Evolutionary conservation across 768 basidiomycete species (phyloP).

Genomic region (Rhizopogon sp.): DNA sequence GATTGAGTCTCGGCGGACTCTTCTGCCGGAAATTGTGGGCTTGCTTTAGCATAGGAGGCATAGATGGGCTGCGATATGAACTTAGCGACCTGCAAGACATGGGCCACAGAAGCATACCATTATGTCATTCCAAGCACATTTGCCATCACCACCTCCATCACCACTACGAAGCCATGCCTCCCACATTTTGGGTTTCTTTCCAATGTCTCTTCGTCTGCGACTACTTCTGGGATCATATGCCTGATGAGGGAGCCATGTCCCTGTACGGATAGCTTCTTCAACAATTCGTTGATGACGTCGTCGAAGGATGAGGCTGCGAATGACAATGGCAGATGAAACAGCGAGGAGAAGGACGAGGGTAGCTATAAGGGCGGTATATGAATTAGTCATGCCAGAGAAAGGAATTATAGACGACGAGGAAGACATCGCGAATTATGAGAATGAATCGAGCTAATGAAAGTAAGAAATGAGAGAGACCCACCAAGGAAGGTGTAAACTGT

Average conservation of each 20-base stretch:
- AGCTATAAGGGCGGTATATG: constrained; percentile 45
- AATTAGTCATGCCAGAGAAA: constrained; percentile 7
- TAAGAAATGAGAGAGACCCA: constrained; percentile 7
- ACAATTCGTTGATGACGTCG: constrained; percentile 53
- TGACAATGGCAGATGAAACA: constrained; percentile 63
- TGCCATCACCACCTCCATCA: constrained; percentile 11
- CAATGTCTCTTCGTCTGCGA: constrained; percentile 21
- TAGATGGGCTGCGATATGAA: constrained; percentile 17
- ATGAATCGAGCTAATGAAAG: not conserved
- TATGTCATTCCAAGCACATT: constrained; percentile 24
- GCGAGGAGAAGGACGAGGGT: constrained; percentile 64
- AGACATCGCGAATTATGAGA: constrained; percentile 13
- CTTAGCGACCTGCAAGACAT: not conserved
- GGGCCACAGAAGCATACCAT: constrained; percentile 13
- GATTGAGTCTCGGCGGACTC: constrained; percentile 1
- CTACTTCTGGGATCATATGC: constrained; percentile 8
- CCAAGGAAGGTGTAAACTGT: constrained; percentile 30
- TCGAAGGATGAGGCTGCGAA: constrained; percentile 61
- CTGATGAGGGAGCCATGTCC: constrained; percentile 47
- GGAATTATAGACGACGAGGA: not conserved
- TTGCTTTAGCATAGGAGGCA: constrained; percentile 14
- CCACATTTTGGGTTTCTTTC: constrained; percentile 27
- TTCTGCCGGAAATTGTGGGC: not conserved
- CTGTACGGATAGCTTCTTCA: constrained; percentile 60
- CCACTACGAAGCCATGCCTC: constrained; percentile 18